Base-by-base conservation (phyloP, 495 filamentous ascomycete species). In the Patellaria atrata region DNA sequence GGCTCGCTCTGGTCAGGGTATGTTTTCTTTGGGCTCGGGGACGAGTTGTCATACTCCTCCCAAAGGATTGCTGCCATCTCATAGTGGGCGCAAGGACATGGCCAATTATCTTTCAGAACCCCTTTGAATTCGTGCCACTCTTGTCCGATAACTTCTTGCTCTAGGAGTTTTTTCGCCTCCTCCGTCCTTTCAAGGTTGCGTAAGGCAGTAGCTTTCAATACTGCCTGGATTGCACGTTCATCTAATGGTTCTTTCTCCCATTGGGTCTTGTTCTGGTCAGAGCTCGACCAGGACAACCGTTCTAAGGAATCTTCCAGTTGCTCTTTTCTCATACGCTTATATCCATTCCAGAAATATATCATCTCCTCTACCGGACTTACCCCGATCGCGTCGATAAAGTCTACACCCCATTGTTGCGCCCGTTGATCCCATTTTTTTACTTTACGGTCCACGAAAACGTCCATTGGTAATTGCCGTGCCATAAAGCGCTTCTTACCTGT, bases 281-380 rank as follows among this genome's bases (percentile, higher is more conserved):
- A 61, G 9, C 77, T 61, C 20, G 64, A 59, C 82, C 82, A 94
- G 3, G 68, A 61, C 4, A 94, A 55, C 8, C 63, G 61, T 5
- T 51, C 50, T 12, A 85, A 47, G 2, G 76, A 81, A 18, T 63
- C 59, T 28, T 82, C 65, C 11, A 93, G 60, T 40, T 82, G 69
- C 2, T 56, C 54, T 4, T 56, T 41, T 14, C 64, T 61, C 81
- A 93, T 89, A 25, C 83, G 73, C 56, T 80, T 91, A 26, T 62
- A 61, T 1, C 79, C 79, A 40, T 70, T 84, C 89, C 89, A 97
- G 48, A 96, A 73, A 54, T 87, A 93, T n/a, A 80, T 74, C 84
- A 97, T 94, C 59, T 97, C 89, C 48, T 84, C 74, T 2, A 82
- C 54, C 0, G 89, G 91, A 43, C 76, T 79, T 5, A 87, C 73